A percentile compares a stretch with the other conserved stretches of the same genome.
These are phyloP conservation scores for Alternaria consortialis DNA, from an alignment of 2,329 filamentous ascomycete species.

Conservation along the genomic window DNA sequence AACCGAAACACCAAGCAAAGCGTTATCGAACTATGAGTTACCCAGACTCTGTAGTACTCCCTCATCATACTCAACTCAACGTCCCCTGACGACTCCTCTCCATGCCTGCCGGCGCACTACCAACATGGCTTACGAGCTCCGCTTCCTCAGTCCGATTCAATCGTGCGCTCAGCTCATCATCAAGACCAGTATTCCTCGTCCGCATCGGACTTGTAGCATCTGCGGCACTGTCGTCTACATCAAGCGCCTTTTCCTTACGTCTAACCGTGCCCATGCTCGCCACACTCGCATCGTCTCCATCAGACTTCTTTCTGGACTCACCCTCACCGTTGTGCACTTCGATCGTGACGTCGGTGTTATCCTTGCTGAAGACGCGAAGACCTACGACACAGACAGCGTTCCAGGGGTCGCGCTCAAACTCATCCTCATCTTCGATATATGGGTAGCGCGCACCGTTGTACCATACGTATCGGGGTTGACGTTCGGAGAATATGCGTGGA, in stretches of 20 bases:
- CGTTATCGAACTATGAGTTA: neutral
- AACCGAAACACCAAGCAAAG: neutral
- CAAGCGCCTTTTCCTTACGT: conserved; percentile 47
- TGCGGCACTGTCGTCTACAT: conserved; percentile 53
- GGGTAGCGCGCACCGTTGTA: conserved; percentile 35
- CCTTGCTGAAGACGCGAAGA: conserved; percentile 65
- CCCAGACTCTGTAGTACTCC: neutral
- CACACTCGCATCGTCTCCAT: conserved; percentile 37
- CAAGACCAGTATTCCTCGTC: conserved; percentile 38
- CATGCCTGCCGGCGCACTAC: conserved; percentile 40
- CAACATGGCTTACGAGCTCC: conserved; percentile 31
- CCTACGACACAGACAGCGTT: conserved; percentile 69
- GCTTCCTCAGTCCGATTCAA: conserved; percentile 28
- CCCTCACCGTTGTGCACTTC: conserved; percentile 58
- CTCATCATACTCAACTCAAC: conserved; percentile 12
- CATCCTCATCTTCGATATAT: conserved; percentile 50
- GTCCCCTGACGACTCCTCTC: conserved; percentile 42
- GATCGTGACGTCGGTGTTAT: conserved; percentile 60
- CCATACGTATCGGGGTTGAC: conserved; percentile 30
- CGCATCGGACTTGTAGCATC: conserved; percentile 52
- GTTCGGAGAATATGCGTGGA: conserved; percentile 19
- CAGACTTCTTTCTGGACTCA: conserved; percentile 33
- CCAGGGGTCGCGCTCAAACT: conserved; percentile 64
- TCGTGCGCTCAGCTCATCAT: conserved; percentile 30
- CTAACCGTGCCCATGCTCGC: conserved; percentile 30